Evolutionary conservation across 108 stramenopile genomes (phyloP).

Genomic region (Pseudonitzschia multiseries): DNA sequence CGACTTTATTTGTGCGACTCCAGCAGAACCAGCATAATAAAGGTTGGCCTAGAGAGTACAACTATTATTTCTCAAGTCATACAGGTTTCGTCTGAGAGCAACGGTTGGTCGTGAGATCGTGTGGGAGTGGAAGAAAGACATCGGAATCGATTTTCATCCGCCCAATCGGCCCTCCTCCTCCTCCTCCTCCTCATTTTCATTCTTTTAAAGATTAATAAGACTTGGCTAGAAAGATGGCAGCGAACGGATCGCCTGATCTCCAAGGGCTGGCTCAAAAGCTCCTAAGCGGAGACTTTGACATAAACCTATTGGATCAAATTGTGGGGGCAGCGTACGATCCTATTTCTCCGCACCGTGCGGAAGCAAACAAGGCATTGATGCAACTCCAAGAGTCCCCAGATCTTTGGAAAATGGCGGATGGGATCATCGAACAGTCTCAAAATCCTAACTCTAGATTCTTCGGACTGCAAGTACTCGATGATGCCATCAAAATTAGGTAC

Average conservation of each 20-base stretch:
- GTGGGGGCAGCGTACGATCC: conserved; percentile 84
- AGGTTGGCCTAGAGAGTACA: too few relatives aligned
- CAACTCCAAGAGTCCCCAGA: conserved; percentile 82
- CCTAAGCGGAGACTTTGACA: conserved; percentile 72
- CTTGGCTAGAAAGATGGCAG: background rate
- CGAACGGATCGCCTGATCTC: background rate
- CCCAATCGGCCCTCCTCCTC: background rate
- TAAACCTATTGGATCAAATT: conserved; percentile 78
- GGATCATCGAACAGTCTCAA: conserved; percentile 78
- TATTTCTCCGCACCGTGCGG: conserved; percentile 69
- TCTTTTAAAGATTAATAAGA: background rate
- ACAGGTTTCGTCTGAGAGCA: too few relatives aligned
- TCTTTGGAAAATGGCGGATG: conserved; percentile 85
- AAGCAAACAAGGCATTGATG: conserved; percentile 90
- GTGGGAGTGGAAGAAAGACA: too few relatives aligned
- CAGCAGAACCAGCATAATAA: too few relatives aligned
- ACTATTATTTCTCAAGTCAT: too few relatives aligned
- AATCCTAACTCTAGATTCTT: conserved; percentile 88
- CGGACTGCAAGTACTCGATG: conserved; percentile 86
- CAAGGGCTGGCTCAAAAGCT: conserved; percentile 29
- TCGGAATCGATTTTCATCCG: background rate
- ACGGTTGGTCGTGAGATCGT: too few relatives aligned
- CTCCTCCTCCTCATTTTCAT: too few relatives aligned
- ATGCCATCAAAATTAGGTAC: conserved; percentile 84
- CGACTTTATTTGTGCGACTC: too few relatives aligned